Base-by-base conservation (phyloP, 345 rosid genomes). In the Alliaria petiolata region DNA sequence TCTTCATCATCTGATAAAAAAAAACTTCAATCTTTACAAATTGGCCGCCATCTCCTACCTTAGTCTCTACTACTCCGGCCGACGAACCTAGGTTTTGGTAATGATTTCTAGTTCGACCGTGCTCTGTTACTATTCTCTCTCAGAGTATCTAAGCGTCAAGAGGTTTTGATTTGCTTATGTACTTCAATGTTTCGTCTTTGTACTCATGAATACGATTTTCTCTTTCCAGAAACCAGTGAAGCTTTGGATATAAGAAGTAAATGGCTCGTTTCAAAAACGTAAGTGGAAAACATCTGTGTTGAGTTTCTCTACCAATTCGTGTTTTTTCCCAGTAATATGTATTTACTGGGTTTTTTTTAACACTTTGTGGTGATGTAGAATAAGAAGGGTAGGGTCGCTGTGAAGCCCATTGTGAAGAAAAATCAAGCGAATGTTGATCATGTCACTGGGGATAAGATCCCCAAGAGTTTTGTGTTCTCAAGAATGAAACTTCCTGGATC, bases 401-500 rank as follows among this genome's bases (percentile, higher is more conserved):
- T 81, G 78, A 95, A 87, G 85, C 88, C 98, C 6, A 46, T 78
- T 38, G 80, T n/a, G 64, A 83, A 75, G 76, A 86, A 83, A 77
- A 79, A 84, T 45, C 88, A 80, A 52, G 73, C 75, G 9, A 72
- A 31, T 56, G 93, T 95, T 43, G 85, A 92, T 81, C 96, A 86
- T 62, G 72, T 91, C 17, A 89, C 97, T 5, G 99, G 99, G 0
- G 96, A 80, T 79, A 89, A 89, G 80, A 80, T 89, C 51, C 99
- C 95, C 0, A 92, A 83, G 78, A 90, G 99, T 83, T 87, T 92
- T 50, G 97, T 92, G 49, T 92, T 90, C 72, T 81, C 98, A 0
- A 83, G 99, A 57, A 97, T 88, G 75, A 95, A 95, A 81, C 72
- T 95, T 75, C 96, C 99, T 15, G 85, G 79, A 25, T 64, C 89